Evolutionary conservation across 441 rosid species (phyloP).

Genomic region (Adansonia madagascariensis): DNA sequence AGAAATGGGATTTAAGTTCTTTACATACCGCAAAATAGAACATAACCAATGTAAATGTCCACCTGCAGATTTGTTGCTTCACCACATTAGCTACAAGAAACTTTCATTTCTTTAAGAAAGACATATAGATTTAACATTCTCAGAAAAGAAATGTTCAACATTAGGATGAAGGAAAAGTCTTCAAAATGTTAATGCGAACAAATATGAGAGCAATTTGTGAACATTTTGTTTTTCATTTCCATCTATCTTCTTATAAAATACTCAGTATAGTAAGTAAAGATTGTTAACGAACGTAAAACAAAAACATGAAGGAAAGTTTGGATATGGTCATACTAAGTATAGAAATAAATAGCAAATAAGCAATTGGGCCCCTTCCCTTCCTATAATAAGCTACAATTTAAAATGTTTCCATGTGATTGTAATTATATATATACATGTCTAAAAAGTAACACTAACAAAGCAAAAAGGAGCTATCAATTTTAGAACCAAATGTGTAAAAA

Average conservation of each 20-base stretch:
- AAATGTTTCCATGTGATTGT: background rate
- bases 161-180: background rate
- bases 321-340: constrained; percentile 42
- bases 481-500: background rate
- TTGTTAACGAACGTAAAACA: background rate
- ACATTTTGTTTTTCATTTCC: too few relatives aligned
- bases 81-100: constrained; percentile 2
- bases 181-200: background rate
- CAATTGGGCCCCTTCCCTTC: too few relatives aligned
- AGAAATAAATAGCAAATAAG: constrained; percentile 42
- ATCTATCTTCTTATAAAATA: too few relatives aligned
- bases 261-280: background rate
- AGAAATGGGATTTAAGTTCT: background rate
- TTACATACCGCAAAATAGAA: constrained; percentile 76
- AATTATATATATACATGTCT: background rate
- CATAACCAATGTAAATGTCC: constrained; percentile 77
- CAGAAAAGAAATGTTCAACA: background rate
- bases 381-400: background rate
- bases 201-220: background rate
- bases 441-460: background rate
- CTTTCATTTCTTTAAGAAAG: background rate
- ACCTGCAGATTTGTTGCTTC: constrained; percentile 51
- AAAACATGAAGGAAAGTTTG: background rate
- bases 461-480: background rate
- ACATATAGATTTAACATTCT: background rate